A percentile compares a stretch with the other conserved stretches of the same genome.
Evolutionary conservation across 2,329 filamentous ascomycete species (phyloP).

Genomic region (Alternaria dauci): DNA sequence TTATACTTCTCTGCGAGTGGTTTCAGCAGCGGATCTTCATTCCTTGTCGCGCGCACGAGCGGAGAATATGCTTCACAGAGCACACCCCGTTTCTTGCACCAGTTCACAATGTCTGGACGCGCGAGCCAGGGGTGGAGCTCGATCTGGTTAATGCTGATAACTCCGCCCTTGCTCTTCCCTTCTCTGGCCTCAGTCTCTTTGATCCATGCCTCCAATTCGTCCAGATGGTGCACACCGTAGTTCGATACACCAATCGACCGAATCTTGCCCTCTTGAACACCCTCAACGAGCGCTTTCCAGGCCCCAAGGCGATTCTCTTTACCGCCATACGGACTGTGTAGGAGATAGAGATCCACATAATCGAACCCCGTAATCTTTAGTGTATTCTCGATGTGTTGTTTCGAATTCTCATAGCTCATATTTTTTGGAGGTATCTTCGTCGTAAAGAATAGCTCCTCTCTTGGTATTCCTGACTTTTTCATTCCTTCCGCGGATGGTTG

Average conservation of each 20-base stretch:
- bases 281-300: constrained; percentile 64
- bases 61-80: constrained; percentile 60
- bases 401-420: constrained; percentile 68
- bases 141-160: constrained; percentile 80
- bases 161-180: constrained; percentile 70
- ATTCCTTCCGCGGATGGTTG: constrained; percentile 71
- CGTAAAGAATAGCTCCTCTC: constrained; percentile 72
- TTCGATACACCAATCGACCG: constrained; percentile 64
- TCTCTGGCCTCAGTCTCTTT: constrained; percentile 70
- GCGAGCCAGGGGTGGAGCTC: constrained; percentile 91
- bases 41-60: constrained; percentile 55
- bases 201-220: constrained; percentile 63
- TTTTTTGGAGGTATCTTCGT: constrained; percentile 72
- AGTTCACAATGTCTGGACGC: constrained; percentile 79
- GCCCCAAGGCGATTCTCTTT: constrained; percentile 59
- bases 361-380: constrained; percentile 66
- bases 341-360: constrained; percentile 72
- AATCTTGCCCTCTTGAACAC: constrained; percentile 61
- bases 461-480: constrained; percentile 62
- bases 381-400: constrained; percentile 63
- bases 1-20: constrained; percentile 63
- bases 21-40: constrained; percentile 63
- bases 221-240: constrained; percentile 64
- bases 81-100: constrained; percentile 68
- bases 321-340: constrained; percentile 64